Evolutionary conservation across 1,284 basidiomycete species (phyloP).

Genomic region (Ustilago hordei): DNA sequence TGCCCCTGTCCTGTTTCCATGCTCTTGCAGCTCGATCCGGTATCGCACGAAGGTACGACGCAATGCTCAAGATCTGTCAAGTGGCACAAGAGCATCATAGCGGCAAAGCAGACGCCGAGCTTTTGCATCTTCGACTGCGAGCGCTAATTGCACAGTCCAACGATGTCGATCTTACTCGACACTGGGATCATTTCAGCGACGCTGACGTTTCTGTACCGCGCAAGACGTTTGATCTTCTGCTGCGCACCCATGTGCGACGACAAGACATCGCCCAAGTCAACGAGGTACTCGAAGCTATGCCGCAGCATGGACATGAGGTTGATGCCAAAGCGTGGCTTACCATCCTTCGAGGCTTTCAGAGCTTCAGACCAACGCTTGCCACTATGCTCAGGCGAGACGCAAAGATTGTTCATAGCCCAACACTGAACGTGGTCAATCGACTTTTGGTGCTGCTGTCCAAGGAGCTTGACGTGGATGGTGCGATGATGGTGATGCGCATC

Average conservation of each 20-base stretch:
- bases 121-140: constrained; percentile 39
- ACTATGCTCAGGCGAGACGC: constrained; percentile 28
- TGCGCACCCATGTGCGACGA: constrained; percentile 38
- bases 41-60: constrained; percentile 24
- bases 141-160: constrained; percentile 32
- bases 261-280: constrained; percentile 37
- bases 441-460: constrained; percentile 19
- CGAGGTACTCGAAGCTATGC: constrained; percentile 39
- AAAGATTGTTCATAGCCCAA: constrained; percentile 36
- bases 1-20: constrained; percentile 37
- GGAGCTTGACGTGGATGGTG: constrained; percentile 32
- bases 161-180: constrained; percentile 12
- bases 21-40: constrained; percentile 29
- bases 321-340: constrained; percentile 45
- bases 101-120: constrained; percentile 31
- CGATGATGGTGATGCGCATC: constrained; percentile 32
- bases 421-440: constrained; percentile 36
- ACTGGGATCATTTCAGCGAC: constrained; percentile 20
- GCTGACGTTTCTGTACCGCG: constrained; percentile 27
- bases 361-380: constrained; percentile 31
- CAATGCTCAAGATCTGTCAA: constrained; percentile 31
- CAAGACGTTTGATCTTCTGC: constrained; percentile 43
- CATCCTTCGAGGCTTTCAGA: constrained; percentile 40
- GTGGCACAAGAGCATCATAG: constrained; percentile 25
- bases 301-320: constrained; percentile 28